Percentiles rank a stretch among this genome's conserved stretches.
These are phyloP conservation scores for Sabuloglossum arenarium DNA, from an alignment of 495 filamentous ascomycete species.

Conservation along the genomic window DNA sequence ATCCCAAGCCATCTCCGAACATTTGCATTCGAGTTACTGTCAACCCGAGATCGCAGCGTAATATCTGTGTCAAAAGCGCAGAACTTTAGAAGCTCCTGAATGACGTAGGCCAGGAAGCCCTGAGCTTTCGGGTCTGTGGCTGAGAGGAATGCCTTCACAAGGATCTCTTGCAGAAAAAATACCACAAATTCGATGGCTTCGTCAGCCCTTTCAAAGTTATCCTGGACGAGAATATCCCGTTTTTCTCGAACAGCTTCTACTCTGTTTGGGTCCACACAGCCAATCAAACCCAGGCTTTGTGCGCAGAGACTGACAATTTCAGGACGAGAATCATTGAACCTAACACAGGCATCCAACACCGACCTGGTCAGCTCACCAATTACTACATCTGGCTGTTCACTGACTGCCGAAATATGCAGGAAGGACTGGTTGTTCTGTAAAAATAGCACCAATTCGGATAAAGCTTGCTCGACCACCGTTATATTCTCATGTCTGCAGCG, in stretches of 20 bases:
- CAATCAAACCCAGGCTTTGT: conserved; percentile 65
- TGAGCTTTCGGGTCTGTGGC: conserved; percentile 69
- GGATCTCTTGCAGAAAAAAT: conserved; percentile 63
- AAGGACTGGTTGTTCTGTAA: conserved; percentile 55
- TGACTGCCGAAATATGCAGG: conserved; percentile 61
- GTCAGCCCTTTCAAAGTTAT: conserved; percentile 59
- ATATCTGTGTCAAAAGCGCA: conserved; percentile 44
- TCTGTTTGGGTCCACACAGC: conserved; percentile 77
- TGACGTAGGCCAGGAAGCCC: conserved; percentile 75
- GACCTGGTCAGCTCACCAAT: conserved; percentile 49
- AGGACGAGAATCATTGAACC: conserved; percentile 45
- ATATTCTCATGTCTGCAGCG: conserved; percentile 66
- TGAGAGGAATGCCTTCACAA: conserved; percentile 80
- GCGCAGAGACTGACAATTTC: conserved; percentile 53
- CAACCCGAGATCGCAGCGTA: conserved; percentile 25
- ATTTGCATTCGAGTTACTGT: conserved; percentile 28
- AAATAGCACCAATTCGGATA: conserved; percentile 54
- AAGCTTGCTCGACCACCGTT: conserved; percentile 57
- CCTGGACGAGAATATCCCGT: conserved; percentile 57
- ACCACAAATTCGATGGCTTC: conserved; percentile 76
- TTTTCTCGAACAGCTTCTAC: conserved; percentile 62
- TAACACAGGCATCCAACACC: conserved; percentile 64
- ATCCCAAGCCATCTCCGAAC: conserved; percentile 56
- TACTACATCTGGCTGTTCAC: conserved; percentile 64
- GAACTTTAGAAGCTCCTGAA: conserved; percentile 74